Base-by-base conservation (phyloP, 371 early-diverging fungal genomes). In the Haplosporangium sp. region DNA sequence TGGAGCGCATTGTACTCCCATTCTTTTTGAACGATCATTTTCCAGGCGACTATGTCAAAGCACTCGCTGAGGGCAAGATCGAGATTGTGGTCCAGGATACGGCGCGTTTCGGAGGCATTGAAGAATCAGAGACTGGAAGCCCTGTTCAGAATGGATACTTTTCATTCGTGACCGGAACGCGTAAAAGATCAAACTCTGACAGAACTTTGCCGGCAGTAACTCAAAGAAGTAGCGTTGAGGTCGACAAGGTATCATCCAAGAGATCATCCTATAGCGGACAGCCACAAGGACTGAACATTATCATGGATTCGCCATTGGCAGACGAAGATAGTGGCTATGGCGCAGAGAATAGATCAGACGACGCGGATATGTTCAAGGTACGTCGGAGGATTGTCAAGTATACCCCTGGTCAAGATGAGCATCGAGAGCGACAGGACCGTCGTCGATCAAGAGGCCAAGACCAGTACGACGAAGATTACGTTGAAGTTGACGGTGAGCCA, bases 21-120 rank as follows among this genome's bases (percentile, higher is more conserved):
- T 89, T 89, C 73, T 87, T 87, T 56, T 47, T 89, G 51, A 89
- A 89, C 29, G 89, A 89, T 45, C 89, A 89, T 55, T 87, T 89
- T 47, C 87, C 87, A 7, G 83, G 83, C 13, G 89, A 89, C 45
- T 89, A 89, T 60, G 82, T 84, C 43, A 81, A 86, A 45, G 69
- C 83, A n/a, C 61, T 89, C n/a, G 80, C 85, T 53, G 73, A 79
- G 29, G 86, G 86, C 46, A 80, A 75, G 51, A 75, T 86, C 18
- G 72, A 82, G 79, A 75, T 84, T 7, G 83, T 85, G 47, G 76
- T 85, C 57, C 82, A 80, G 43, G 82, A 81, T 10, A 80, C 81
- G 41, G 82, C 75, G 10, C 53, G 48, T 5, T 69, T 59, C 41
- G 84, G 82, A 20, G 84, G 84, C 16, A 59, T 79, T 9, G 73